Evolutionary conservation across 441 rosid species (phyloP).

Genomic region (Adansonia madagascariensis): DNA sequence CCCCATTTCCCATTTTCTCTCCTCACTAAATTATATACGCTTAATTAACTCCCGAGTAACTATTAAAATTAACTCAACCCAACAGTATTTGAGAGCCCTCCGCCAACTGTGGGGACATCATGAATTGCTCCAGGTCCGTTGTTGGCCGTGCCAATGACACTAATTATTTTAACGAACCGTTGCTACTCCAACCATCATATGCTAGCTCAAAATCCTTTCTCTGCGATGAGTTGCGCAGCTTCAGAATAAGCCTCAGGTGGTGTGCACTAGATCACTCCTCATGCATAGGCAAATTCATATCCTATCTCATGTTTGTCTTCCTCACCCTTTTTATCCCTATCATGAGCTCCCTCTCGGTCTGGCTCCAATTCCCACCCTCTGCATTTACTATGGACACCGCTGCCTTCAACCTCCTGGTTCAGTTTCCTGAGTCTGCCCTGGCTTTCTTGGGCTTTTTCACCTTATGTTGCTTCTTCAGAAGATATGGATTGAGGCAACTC

Average conservation of each 20-base stretch:
- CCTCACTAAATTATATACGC: neutral
- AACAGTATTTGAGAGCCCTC: neutral
- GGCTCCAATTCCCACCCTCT: slow-evolving; percentile 29
- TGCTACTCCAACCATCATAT: slow-evolving; percentile 49
- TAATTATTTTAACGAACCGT: slow-evolving; percentile 27
- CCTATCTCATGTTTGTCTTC: slow-evolving; percentile 47
- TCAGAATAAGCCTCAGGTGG: slow-evolving; percentile 62
- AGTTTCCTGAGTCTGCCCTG: slow-evolving; percentile 66
- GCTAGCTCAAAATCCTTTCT: slow-evolving; percentile 43
- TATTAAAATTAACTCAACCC: neutral
- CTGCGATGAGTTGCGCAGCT: slow-evolving; percentile 49
- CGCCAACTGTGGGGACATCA: neutral
- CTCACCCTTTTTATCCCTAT: slow-evolving; percentile 55
- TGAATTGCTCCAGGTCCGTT: neutral
- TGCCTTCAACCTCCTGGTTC: slow-evolving; percentile 64
- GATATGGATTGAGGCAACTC: slow-evolving; percentile 58
- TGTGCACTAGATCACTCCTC: slow-evolving; percentile 79
- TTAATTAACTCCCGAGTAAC: neutral
- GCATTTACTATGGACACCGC: slow-evolving; percentile 34
- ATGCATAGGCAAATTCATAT: slow-evolving; percentile 45
- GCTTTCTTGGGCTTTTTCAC: slow-evolving; percentile 59
- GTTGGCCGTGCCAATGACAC: neutral
- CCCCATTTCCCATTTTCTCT: neutral
- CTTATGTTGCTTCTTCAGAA: slow-evolving; percentile 55
- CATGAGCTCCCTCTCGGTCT: slow-evolving; percentile 40